Base-by-base conservation (phyloP, 2,329 filamentous ascomycete species). In the Aspergillus quadrilineatus region DNA sequence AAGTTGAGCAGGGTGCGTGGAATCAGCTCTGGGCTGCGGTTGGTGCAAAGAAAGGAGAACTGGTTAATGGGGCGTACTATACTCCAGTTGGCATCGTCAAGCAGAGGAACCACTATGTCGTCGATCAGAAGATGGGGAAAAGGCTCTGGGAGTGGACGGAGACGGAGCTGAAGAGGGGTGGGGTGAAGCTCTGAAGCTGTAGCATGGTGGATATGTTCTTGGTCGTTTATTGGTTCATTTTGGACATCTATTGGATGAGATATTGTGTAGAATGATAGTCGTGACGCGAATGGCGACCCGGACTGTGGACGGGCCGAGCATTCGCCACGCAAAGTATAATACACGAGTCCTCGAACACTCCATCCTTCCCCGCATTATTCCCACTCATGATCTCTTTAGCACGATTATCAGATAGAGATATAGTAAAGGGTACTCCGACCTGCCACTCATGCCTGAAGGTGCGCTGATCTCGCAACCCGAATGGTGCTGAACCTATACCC, bases 111-210 rank as follows among this genome's bases (percentile, higher is more conserved):
- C 67, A 62, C 32, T 72, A 67, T 63, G 58, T 63, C 0, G 47
- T 41, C 0, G 65, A 62, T 49, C 42, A 60, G n/a, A 64, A 68
- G 6, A 66, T 65, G 55, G 70, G 66, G 1, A 63, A 48, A 36
- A 57, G 57, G 6, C 22, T 73, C 22, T 73, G 70, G 70, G 68
- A 69, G n/a, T 73, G 70, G 71, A 72, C 67, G 6, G 69, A 72
- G 43, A 47, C 58, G 36, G 69, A 73, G 50, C 47, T 72, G 30
- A 37, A 30, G 17, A 55, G 37, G 46, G 42, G 29, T 9, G 26
- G 22, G 26, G 42, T n/a, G 22, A 39, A 12, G 17, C 41, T 53
- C 28, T 45, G 30, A 37, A 26, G 2, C 1, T 28, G 5, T 6
- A 26, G 8, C 9, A 34, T 22, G 22, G 22, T 22, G 22, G 22